Conservation (phyloP, 345 rosid genomes). For the Citrus inodora region DNA sequence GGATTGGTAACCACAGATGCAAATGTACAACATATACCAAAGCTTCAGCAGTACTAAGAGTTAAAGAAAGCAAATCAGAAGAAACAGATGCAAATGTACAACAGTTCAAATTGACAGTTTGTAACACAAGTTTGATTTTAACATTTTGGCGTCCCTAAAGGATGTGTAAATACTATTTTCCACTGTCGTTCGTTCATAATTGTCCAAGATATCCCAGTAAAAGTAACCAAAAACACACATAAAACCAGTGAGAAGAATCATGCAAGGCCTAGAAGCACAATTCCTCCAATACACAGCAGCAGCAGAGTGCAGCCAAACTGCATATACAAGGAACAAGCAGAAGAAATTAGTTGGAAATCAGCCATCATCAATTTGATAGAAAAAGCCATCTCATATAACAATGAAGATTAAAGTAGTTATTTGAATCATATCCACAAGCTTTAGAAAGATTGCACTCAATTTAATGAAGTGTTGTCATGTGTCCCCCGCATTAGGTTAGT, state of each 20-base stretch:
- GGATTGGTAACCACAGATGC: too few species aligned
- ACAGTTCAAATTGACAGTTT: background rate
- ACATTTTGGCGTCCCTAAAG: background rate
- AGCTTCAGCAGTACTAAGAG: too few species aligned
- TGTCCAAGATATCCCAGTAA: background rate
- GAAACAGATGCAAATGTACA: too few species aligned
- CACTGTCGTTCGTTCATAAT: background rate
- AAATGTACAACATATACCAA: too few species aligned
- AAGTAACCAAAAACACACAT: background rate
- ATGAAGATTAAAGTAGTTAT: background rate
- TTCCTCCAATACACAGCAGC: slow-evolving; percentile 34
- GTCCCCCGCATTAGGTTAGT: background rate
- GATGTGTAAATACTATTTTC: background rate
- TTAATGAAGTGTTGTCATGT: background rate
- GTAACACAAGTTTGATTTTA: background rate
- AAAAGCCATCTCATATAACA: background rate
- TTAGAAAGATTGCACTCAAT: background rate
- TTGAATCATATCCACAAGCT: background rate
- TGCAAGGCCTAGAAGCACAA: slow-evolving; percentile 23
- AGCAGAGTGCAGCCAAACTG: slow-evolving; percentile 44
- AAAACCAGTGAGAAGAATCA: background rate
- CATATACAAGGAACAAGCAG: background rate
- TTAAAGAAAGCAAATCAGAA: background rate
- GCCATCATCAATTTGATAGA: background rate
- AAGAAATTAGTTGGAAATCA: background rate